Base-by-base conservation (phyloP, 2,329 filamentous ascomycete genomes). In the Fusarium humuli region DNA sequence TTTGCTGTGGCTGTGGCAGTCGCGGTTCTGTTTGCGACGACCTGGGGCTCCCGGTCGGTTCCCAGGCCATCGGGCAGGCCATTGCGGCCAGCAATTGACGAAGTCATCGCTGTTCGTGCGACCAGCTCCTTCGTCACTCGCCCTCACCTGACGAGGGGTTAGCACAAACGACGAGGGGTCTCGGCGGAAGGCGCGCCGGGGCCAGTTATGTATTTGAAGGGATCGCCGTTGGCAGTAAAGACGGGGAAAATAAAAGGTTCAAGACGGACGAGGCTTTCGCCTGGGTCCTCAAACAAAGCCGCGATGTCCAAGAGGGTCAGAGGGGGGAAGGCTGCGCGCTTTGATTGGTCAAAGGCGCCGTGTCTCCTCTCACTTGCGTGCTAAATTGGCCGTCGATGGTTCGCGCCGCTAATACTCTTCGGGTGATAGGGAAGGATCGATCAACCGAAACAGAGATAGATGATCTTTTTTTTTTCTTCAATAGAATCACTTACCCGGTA, bases 51-150 rank as follows among this genome's bases (percentile, higher is more conserved):
- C 67, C 63, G 69, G 64, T 72, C 69, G 44, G 61, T 59, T 46
- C 69, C 62, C 56, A 71, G 65, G 67, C 59, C 64, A 58, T 68
- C 62, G 59, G 66, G 62, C 54, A 71, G 65, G 74, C 74, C 75
- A 70, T 75, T 71, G 65, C 77, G 80, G 79, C 79, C 81, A 78
- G 78, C 81, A 78, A 81, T 81, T 77, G 85, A 86, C 86, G 86
- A 88, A 87, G 84, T 87, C 86, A 88, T 88, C 85, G 85, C 86
- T 87, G 80, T 81, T 83, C 79, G 77, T 76, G 69, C 73, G 79
- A 85, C 65, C 85, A 86, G 86, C 85, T 87, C 85, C 81, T 87
- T 86, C 85, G 85, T 83, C 85, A 79, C 73, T 73, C 70, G 62
- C 72, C 74, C 74, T 73, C 72, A 57, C 69, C 63, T 66, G 62